A percentile compares a stretch with the other conserved stretches of the same genome.
Evolutionary conservation across 768 basidiomycete species (phyloP).

Genomic region (Lactarius psammicola): DNA sequence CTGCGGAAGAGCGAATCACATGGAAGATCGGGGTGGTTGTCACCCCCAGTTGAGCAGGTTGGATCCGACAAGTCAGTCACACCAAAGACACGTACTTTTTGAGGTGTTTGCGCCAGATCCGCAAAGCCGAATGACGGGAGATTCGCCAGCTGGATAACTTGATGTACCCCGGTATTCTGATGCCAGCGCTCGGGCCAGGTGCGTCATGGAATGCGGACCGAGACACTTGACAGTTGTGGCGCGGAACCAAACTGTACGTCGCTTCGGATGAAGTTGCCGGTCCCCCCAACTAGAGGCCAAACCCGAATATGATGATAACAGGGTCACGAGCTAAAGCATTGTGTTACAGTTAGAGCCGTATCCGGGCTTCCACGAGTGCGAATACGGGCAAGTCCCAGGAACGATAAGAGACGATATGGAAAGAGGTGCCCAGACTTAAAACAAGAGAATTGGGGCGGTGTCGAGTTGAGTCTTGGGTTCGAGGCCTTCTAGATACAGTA

Average conservation of each 20-base stretch:
- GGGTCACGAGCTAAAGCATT: not conserved
- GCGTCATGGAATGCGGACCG: not conserved
- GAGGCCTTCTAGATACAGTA: not conserved
- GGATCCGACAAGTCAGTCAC: not conserved
- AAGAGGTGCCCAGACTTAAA: not conserved
- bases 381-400: not conserved
- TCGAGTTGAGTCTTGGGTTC: not conserved
- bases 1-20: constrained; percentile 11
- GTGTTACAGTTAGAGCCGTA: not conserved
- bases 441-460: not conserved
- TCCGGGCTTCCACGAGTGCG: not conserved
- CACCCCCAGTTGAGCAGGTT: not conserved
- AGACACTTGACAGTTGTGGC: constrained; percentile 12
- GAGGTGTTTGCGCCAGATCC: constrained; percentile 1
- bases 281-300: not conserved
- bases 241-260: constrained; percentile 9
- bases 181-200: not conserved
- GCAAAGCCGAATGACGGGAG: not conserved
- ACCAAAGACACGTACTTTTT: not conserved
- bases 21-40: not conserved
- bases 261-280: not conserved
- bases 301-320: not conserved
- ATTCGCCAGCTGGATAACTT: not conserved
- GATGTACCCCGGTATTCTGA: not conserved
- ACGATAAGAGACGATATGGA: not conserved